phyloP scores from a whole-genome alignment of 2,329 filamentous ascomycete genomes.

The Exserohilum rostratum region DNA sequence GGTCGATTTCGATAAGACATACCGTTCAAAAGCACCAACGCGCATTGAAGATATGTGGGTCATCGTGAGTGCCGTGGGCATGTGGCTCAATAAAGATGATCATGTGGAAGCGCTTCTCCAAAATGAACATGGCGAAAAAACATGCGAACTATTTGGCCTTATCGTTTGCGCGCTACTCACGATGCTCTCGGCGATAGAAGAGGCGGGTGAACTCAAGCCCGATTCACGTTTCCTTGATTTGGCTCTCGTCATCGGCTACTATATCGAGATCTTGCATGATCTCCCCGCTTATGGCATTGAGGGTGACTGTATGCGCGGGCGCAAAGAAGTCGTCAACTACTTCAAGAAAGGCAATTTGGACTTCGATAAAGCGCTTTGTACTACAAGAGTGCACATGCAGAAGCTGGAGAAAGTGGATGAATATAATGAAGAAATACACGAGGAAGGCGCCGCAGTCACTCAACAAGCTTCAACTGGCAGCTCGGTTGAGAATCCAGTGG shows the following conservation, averaged over 20 bases:
- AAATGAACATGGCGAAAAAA: conserved; percentile 18
- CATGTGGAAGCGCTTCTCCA: conserved; percentile 2
- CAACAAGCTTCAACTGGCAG: background rate
- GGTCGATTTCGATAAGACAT: conserved; percentile 20
- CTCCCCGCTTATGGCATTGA: conserved; percentile 24
- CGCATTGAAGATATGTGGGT: conserved; percentile 24
- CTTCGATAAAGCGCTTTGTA: conserved; percentile 12
- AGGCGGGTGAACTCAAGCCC: conserved; percentile 21
- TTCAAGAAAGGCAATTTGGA: conserved; percentile 25
- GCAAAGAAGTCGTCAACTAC: conserved; percentile 14
- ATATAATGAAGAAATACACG: background rate
- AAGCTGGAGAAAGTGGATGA: conserved; percentile 10
- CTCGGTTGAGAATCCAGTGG: background rate
- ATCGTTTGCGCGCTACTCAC: conserved; percentile 28
- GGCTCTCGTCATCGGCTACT: conserved; percentile 24
- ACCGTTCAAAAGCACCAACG: conserved; percentile 5
- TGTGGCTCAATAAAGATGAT: conserved; percentile 15
- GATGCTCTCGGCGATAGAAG: conserved; percentile 18
- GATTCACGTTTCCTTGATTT: conserved; percentile 27
- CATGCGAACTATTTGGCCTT: conserved; percentile 10
- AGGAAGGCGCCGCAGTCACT: background rate
- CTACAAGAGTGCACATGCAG: conserved; percentile 14
- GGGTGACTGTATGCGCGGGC: conserved; percentile 19
- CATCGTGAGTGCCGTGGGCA: conserved; percentile 20
- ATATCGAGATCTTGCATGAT: conserved; percentile 15